phyloP scores from a whole-genome alignment of 805 yeast genomes.

The Peterozyma xylosa region DNA sequence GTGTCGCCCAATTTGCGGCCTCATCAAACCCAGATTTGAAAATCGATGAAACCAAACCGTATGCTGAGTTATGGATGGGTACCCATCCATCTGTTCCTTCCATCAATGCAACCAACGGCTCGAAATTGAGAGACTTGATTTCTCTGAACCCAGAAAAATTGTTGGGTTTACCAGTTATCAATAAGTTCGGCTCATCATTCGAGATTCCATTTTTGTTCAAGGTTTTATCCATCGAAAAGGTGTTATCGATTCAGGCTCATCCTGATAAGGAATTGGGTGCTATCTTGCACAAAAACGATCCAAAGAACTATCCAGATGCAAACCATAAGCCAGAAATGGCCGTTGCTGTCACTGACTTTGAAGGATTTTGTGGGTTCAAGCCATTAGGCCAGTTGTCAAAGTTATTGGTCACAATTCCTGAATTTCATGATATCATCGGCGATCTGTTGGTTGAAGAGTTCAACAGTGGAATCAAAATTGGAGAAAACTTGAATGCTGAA shows the following conservation, averaged over 20 bases:
- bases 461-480: constrained; percentile 34
- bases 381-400: constrained; percentile 74
- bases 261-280: constrained; percentile 86
- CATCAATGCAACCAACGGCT: constrained; percentile 41
- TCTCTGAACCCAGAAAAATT: constrained; percentile 46
- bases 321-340: constrained; percentile 99
- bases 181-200: constrained; percentile 57
- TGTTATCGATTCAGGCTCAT: constrained; percentile 93
- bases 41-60: constrained; percentile 73
- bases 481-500: constrained; percentile 37
- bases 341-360: constrained; percentile 89
- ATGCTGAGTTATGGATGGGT: constrained; percentile 99
- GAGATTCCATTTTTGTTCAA: constrained; percentile 91
- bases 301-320: constrained; percentile 92
- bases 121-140: constrained; percentile 62
- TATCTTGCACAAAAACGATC: constrained; percentile 72
- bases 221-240: constrained; percentile 88
- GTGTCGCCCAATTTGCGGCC: constrained; percentile 85
- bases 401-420: constrained; percentile 68
- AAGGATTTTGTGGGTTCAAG: constrained; percentile 97
- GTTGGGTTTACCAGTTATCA: constrained; percentile 52
- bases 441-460: constrained; percentile 48
- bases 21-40: constrained; percentile 53
- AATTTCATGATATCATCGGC: constrained; percentile 66
- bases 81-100: constrained; percentile 94